These are phyloP conservation scores for Cardamine chenopodiifolia DNA, from an alignment of 345 rosid genomes.

Conservation along the genomic window DNA sequence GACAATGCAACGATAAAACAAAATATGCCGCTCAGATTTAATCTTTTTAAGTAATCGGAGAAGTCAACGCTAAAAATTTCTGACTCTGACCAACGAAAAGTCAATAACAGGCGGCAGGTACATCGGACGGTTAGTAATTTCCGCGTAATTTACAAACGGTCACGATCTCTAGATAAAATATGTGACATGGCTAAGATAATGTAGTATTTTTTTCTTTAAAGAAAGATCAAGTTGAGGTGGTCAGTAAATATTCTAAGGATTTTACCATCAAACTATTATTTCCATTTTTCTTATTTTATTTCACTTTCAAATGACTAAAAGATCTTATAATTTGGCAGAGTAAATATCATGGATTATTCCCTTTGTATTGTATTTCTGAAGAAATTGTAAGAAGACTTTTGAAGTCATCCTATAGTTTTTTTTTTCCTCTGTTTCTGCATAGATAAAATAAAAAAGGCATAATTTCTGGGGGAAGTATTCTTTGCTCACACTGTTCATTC, in stretches of 20 bases:
- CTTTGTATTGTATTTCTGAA: not conserved
- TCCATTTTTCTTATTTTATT: not conserved
- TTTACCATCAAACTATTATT: too few species aligned
- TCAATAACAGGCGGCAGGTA: constrained; percentile 17
- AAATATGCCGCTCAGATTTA: constrained; percentile 25
- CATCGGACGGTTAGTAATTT: constrained; percentile 15
- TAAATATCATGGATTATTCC: not conserved
- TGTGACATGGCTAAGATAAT: not conserved
- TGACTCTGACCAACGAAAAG: constrained; percentile 11
- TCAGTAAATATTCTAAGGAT: not conserved
- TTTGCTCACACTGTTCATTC: constrained; percentile 20
- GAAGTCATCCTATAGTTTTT: not conserved
- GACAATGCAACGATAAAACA: not conserved
- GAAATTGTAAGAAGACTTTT: not conserved
- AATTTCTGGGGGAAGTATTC: not conserved
- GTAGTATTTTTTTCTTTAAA: not conserved
- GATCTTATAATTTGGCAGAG: not conserved
- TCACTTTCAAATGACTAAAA: not conserved
- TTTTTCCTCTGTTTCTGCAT: not conserved
- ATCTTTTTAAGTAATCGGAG: not conserved
- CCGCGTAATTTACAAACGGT: constrained; percentile 1
- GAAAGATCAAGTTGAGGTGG: constrained; percentile 1
- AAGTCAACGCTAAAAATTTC: constrained; percentile 23
- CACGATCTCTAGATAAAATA: not conserved
- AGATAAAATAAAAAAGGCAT: constrained; percentile 4